phyloP scores from a whole-genome alignment of 495 filamentous ascomycete species.

The Aspergillus nidulans region DNA sequence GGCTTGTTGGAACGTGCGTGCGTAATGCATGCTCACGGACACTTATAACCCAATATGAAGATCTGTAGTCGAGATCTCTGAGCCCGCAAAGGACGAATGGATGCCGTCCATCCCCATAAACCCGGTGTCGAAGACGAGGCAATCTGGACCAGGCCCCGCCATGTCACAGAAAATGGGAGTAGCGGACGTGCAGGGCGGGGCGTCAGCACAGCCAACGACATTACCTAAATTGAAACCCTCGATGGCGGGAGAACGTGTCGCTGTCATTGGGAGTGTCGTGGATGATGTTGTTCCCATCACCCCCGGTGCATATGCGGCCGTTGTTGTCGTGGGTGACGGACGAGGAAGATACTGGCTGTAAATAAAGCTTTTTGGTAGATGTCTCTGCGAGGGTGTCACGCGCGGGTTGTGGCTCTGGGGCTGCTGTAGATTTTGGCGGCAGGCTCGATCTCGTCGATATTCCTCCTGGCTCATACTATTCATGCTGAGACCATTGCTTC shows the following conservation, averaged over 20 bases:
- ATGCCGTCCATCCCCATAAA: constrained; percentile 21
- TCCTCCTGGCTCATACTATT: constrained; percentile 16
- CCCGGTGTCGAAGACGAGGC: constrained; percentile 18
- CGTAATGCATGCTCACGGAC: neutral
- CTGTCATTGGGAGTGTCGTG: neutral
- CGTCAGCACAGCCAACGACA: constrained; percentile 27
- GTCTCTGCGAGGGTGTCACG: constrained; percentile 14
- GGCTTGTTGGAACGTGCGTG: neutral
- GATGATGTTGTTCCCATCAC: constrained; percentile 6
- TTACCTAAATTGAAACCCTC: constrained; percentile 21
- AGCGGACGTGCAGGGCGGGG: constrained; percentile 17
- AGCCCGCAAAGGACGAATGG: constrained; percentile 13
- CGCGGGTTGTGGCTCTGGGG: constrained; percentile 2
- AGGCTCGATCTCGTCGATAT: constrained; percentile 19
- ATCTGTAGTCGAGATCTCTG: constrained; percentile 17
- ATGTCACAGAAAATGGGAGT: constrained; percentile 22
- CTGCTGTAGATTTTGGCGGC: neutral
- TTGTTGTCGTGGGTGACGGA: constrained; percentile 7
- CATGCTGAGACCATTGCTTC: constrained; percentile 9
- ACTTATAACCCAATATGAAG: constrained; percentile 20
- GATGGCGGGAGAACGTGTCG: constrained; percentile 12
- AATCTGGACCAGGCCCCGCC: constrained; percentile 18
- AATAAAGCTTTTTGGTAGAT: constrained; percentile 9
- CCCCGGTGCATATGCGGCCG: constrained; percentile 11
- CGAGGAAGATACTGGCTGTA: constrained; percentile 16